Evolutionary conservation across 805 yeast species (phyloP).

Genomic region (Pichia phayaonensis): DNA sequence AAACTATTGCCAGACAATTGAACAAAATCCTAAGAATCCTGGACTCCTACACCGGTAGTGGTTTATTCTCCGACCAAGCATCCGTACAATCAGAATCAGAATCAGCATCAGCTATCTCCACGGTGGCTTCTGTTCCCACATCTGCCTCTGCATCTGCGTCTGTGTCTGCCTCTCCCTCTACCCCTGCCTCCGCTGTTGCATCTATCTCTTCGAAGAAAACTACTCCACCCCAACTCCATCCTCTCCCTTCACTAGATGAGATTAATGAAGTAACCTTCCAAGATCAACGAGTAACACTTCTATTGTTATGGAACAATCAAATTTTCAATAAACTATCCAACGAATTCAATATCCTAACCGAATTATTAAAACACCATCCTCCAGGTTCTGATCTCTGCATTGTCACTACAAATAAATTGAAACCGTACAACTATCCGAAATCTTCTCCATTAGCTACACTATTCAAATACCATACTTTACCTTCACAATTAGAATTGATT

Average conservation of each 20-base stretch:
- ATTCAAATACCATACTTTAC: conserved; percentile 16
- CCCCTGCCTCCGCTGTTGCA: too few species aligned
- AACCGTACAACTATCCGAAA: conserved; percentile 10
- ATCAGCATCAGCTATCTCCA: too few species aligned
- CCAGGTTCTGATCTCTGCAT: conserved; percentile 19
- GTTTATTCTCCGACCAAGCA: not conserved
- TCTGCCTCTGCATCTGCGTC: too few species aligned
- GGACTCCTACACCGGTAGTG: not conserved
- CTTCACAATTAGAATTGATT: conserved; percentile 26
- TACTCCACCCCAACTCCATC: too few species aligned
- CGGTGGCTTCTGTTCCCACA: too few species aligned
- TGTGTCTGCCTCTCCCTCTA: too few species aligned
- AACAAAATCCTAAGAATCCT: conserved; percentile 10
- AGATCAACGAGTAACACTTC: conserved; percentile 22
- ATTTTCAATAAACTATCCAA: conserved; percentile 21
- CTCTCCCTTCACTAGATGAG: conserved; percentile 14
- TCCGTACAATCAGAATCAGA: too few species aligned
- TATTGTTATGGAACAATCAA: conserved; percentile 27
- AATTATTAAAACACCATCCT: conserved; percentile 9
- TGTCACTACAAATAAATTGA: conserved; percentile 23
- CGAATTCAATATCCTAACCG: conserved; percentile 17
- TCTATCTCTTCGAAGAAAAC: too few species aligned
- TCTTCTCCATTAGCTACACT: conserved; percentile 7
- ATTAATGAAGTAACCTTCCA: conserved; percentile 20
- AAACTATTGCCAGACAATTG: conserved; percentile 23